Evolutionary conservation across 2,329 filamentous ascomycete genomes (phyloP).

Genomic region (Tolypocladium amazonense): DNA sequence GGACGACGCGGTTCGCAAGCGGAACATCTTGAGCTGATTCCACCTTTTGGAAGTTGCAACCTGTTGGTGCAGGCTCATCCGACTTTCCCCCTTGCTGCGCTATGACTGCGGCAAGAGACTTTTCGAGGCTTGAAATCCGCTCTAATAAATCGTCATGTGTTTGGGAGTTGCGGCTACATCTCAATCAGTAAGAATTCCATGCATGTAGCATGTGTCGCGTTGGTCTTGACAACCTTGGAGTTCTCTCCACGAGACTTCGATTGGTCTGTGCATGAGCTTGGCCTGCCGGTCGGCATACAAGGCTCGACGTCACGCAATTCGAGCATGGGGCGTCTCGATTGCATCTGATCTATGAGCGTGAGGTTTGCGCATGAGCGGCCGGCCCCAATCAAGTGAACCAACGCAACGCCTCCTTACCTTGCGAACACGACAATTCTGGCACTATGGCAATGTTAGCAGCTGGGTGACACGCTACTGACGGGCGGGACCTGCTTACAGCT

Average conservation of each 20-base stretch:
- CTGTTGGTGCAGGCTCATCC: neutral
- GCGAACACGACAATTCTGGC: constrained; percentile 1
- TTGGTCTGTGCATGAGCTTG: neutral
- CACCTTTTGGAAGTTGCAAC: neutral
- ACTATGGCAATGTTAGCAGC: neutral
- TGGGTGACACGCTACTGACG: neutral
- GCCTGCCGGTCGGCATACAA: constrained; percentile 6
- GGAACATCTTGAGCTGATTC: neutral
- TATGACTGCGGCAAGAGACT: neutral
- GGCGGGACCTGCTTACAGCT: neutral
- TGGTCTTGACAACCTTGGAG: neutral
- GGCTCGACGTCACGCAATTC: constrained; percentile 10
- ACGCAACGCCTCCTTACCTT: neutral
- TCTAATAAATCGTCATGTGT: neutral
- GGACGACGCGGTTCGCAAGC: neutral
- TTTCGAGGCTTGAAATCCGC: neutral
- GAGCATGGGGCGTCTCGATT: constrained; percentile 10
- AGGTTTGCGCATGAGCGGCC: neutral
- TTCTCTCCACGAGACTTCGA: neutral
- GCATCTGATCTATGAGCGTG: constrained; percentile 6
- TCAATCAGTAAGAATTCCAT: neutral
- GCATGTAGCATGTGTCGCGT: neutral
- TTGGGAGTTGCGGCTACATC: neutral
- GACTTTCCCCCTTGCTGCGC: neutral
- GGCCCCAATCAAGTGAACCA: neutral